Evolutionary conservation across 352 stramenopile genomes (phyloP).

Genomic region (Phytopythium chamaehyphon): DNA sequence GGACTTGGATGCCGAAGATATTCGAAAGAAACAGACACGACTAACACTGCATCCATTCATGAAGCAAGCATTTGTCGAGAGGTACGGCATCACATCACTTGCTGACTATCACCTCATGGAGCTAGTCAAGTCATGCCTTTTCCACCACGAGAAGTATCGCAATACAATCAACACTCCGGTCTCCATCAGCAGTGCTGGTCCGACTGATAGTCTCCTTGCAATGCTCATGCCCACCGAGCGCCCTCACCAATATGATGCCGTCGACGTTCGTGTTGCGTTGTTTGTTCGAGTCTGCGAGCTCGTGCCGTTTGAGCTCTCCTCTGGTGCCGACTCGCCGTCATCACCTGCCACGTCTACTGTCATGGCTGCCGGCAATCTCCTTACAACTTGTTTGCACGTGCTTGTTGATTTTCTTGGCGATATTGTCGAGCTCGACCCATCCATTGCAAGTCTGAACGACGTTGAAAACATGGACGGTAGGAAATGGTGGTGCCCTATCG

Average conservation of each 20-base stretch:
- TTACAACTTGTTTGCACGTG: slow-evolving; percentile 32
- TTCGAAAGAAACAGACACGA: slow-evolving; percentile 20
- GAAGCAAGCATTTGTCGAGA: slow-evolving; percentile 48
- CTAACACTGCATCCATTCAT: slow-evolving; percentile 43
- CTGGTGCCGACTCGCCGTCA: background rate
- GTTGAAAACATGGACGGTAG: slow-evolving; percentile 13
- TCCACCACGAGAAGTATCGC: slow-evolving; percentile 39
- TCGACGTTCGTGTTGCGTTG: slow-evolving; percentile 33
- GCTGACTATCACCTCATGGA: slow-evolving; percentile 72
- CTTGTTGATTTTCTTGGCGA: slow-evolving; percentile 62
- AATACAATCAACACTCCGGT: background rate
- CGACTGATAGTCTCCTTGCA: slow-evolving; percentile 10
- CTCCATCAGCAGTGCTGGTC: background rate
- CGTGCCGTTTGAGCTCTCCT: slow-evolving; percentile 31
- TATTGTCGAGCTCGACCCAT: slow-evolving; percentile 50
- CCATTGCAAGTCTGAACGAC: slow-evolving; percentile 24
- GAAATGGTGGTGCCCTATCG: slow-evolving; percentile 33
- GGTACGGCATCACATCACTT: slow-evolving; percentile 52
- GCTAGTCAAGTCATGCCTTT: slow-evolving; percentile 56
- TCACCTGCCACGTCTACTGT: slow-evolving; percentile 1
- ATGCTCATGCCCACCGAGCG: background rate
- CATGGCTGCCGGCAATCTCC: slow-evolving; percentile 30
- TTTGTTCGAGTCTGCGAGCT: slow-evolving; percentile 60
- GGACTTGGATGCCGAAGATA: slow-evolving; percentile 29
- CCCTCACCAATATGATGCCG: background rate